Base-by-base conservation (phyloP, 2,329 filamentous ascomycete species). In the Exophiala mesophila region DNA sequence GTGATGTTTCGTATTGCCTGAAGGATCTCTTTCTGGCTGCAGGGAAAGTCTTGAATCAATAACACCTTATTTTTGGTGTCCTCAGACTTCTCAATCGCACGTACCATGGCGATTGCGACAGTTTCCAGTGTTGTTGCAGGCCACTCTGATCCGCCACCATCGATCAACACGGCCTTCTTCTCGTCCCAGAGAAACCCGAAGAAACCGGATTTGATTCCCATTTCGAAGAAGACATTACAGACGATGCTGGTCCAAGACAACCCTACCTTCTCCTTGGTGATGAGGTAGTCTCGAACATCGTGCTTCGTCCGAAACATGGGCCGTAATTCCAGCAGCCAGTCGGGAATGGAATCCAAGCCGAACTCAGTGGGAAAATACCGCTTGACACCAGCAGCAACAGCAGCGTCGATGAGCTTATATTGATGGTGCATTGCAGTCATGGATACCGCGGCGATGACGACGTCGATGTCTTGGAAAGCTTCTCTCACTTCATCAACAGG, bases 31-130 rank as follows among this genome's bases (percentile, higher is more conserved):
- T 65, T 65, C 57, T 77, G 75, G 0, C 70, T 68, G 12, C 68
- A 59, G 3, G 63, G 58, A 7, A 66, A 58, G 18, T 70, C 67
- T 5, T 71, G 57, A n/a, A 76, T 59, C 44, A 65, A 67, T 2
- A 80, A 63, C 2, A 57, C 43, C 3, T 67, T 63, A 55, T 82
- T 79, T 57, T 68, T 69, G n/a, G 76, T 78, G 53, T 73, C 67
- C 2, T 73, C 67, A 0, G 65, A 67, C 42, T 77, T 65, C 12
- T 55, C 44, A 1, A 80, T 56, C 1, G 77, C 60, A 0, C 67
- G 69, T 0, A 70, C 67, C 0, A 80, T 64, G 1, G 68, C 71
- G 15, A 69, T 60, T 0, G 60, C 75, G 5, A 79, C 55, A 1
- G 65, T 66, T 0, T 58, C 51, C 1, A 80, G 60, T 0, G 67